Conservation (phyloP, 306 rosid genomes). For the Glycine tomentella region DNA sequence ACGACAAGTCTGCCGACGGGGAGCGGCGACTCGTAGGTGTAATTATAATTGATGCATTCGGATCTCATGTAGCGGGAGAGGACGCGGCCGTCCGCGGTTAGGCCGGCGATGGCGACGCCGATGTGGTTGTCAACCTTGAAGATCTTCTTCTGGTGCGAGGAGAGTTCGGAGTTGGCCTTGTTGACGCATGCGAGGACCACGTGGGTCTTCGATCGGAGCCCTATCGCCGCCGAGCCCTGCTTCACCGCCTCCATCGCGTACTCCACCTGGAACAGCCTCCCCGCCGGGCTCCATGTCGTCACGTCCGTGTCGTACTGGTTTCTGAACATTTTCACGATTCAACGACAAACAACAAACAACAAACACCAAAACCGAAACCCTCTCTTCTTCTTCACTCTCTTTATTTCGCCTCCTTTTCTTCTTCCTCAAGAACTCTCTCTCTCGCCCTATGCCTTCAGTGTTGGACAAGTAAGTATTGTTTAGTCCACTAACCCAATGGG, state of each 20-base stretch:
- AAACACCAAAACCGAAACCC: background rate
- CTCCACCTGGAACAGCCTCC: constrained; percentile 93
- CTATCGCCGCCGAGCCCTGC: constrained; percentile 97
- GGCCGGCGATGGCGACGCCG: constrained; percentile 98
- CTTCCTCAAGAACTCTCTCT: constrained; percentile 17
- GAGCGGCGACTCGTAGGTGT: constrained; percentile 92
- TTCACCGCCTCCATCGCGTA: constrained; percentile 99
- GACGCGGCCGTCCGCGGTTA: constrained; percentile 96
- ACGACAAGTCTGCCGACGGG: constrained; percentile 96
- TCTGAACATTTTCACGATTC: constrained; percentile 64
- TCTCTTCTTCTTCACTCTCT: background rate
- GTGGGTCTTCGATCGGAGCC: constrained; percentile 93
- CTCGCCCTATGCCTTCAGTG: background rate
- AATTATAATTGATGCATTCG: constrained; percentile 82
- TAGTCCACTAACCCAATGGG: background rate
- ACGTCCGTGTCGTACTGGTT: constrained; percentile 94
- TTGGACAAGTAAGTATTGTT: background rate
- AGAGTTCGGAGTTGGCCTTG: constrained; percentile 90
- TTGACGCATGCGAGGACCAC: constrained; percentile 92
- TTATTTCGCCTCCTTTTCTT: background rate
- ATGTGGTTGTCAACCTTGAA: constrained; percentile 97
- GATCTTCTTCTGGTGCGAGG: constrained; percentile 99
- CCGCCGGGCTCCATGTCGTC: constrained; percentile 96
- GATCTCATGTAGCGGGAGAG: constrained; percentile 94
- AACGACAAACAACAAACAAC: no score